Evolutionary conservation across 164 flowering plant genomes (phyloP).

Genomic region (Piper betle): DNA sequence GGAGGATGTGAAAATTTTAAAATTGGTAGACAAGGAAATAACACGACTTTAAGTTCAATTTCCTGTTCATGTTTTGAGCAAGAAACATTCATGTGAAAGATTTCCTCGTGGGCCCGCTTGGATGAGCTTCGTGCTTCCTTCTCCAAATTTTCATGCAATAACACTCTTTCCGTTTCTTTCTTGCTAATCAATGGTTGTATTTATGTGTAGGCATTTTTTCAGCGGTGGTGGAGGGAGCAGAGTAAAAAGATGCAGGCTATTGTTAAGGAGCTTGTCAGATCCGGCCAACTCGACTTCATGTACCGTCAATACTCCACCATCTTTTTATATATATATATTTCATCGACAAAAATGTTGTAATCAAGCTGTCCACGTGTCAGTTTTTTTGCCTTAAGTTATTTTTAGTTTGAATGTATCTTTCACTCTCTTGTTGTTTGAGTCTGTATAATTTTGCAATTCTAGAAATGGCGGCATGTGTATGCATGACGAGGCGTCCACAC

Average conservation of each 20-base stretch:
- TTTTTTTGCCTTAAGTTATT: background rate
- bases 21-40: no score
- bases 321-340: background rate
- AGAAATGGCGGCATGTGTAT: constrained; percentile 91
- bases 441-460: background rate
- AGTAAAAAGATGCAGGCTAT: constrained; percentile 32
- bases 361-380: background rate
- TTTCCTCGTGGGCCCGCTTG: background rate
- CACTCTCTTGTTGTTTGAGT: background rate
- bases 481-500: constrained; percentile 86
- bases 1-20: no score
- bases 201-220: constrained; percentile 69
- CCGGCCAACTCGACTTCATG: constrained; percentile 92
- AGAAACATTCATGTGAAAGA: background rate
- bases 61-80: background rate
- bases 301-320: constrained; percentile 10
- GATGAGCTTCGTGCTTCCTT: background rate
- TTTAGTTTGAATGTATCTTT: background rate
- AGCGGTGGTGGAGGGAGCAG: constrained; percentile 92
- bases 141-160: background rate
- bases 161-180: no score
- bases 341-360: background rate
- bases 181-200: no score
- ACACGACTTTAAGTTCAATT: background rate
- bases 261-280: constrained; percentile 52